Evolutionary conservation across 805 yeast genomes (phyloP).

Genomic region (Cyberlindnera xishuangbannaensis): DNA sequence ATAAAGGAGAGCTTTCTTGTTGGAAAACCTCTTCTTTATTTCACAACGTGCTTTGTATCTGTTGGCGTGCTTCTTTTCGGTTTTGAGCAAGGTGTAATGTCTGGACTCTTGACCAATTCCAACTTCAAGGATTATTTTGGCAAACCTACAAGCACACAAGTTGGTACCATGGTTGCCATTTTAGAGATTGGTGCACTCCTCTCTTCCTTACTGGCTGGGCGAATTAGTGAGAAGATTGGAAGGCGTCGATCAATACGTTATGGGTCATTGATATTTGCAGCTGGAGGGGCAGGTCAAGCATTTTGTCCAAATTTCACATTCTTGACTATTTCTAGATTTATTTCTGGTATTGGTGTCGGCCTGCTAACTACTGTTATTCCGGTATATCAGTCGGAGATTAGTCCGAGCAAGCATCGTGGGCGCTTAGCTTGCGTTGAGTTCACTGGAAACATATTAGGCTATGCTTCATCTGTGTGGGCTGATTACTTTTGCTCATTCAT

Average conservation of each 20-base stretch:
- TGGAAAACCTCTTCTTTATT: conserved; percentile 24
- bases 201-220: conserved; percentile 73
- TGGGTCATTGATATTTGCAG: conserved; percentile 71
- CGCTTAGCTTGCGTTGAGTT: conserved; percentile 82
- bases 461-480: conserved; percentile 80
- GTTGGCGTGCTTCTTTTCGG: conserved; percentile 55
- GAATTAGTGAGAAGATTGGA: conserved; percentile 73
- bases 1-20: conserved; percentile 22
- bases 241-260: conserved; percentile 71
- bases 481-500: conserved; percentile 71
- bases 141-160: conserved; percentile 64
- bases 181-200: conserved; percentile 83
- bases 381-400: conserved; percentile 80
- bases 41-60: conserved; percentile 25
- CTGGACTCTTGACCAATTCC: conserved; percentile 65
- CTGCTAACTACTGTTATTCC: conserved; percentile 80
- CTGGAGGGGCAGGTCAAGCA: conserved; percentile 76
- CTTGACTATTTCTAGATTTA: conserved; percentile 68
- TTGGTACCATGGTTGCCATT: conserved; percentile 86
- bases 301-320: conserved; percentile 46
- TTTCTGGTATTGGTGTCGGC: conserved; percentile 87
- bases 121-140: conserved; percentile 65
- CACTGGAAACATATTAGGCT: conserved; percentile 80
- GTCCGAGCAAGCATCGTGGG: conserved; percentile 85
- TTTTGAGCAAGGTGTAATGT: conserved; percentile 86